Evolutionary conservation across 2,329 filamentous ascomycete species (phyloP).

Genomic region (Diaporthe eres): DNA sequence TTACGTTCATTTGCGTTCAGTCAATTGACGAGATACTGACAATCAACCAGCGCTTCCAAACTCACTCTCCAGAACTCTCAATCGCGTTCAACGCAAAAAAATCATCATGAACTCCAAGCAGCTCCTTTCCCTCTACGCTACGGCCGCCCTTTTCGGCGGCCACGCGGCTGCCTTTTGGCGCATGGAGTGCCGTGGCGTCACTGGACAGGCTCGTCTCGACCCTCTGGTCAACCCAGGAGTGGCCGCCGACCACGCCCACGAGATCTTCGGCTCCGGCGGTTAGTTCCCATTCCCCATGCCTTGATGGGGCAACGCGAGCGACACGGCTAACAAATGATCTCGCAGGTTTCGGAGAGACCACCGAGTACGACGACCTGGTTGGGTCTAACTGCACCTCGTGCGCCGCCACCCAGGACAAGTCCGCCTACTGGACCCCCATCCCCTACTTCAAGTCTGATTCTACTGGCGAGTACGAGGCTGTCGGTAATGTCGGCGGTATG

Average conservation of each 20-base stretch:
- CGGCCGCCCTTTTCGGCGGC: conserved; percentile 35
- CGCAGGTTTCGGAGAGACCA: conserved; percentile 74
- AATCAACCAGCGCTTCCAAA: neutral
- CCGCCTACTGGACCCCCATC: conserved; percentile 87
- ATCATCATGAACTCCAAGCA: conserved; percentile 38
- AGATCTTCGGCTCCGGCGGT: conserved; percentile 83
- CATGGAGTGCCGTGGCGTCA: conserved; percentile 82
- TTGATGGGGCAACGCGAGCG: neutral
- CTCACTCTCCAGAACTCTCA: neutral
- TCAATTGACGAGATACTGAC: conserved; percentile 19
- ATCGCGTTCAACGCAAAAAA: conserved; percentile 21
- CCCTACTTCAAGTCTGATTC: conserved; percentile 80
- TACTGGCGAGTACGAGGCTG: conserved; percentile 77
- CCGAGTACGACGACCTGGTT: conserved; percentile 70
- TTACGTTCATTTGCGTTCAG: neutral
- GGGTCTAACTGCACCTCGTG: conserved; percentile 83
- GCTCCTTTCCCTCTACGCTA: conserved; percentile 14
- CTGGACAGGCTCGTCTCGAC: conserved; percentile 81
- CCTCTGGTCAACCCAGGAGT: conserved; percentile 77
- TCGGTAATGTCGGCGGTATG: conserved; percentile 85
- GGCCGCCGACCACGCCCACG: conserved; percentile 77
- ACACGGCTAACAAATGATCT: conserved; percentile 15
- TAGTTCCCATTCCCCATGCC: conserved; percentile 55
- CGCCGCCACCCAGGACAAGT: conserved; percentile 83
- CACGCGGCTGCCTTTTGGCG: conserved; percentile 83